A percentile compares a stretch with the other conserved stretches of the same genome.
Conservation (phyloP, 2,329 filamentous ascomycete species). For the Ophiostoma pallidulum region DNA sequence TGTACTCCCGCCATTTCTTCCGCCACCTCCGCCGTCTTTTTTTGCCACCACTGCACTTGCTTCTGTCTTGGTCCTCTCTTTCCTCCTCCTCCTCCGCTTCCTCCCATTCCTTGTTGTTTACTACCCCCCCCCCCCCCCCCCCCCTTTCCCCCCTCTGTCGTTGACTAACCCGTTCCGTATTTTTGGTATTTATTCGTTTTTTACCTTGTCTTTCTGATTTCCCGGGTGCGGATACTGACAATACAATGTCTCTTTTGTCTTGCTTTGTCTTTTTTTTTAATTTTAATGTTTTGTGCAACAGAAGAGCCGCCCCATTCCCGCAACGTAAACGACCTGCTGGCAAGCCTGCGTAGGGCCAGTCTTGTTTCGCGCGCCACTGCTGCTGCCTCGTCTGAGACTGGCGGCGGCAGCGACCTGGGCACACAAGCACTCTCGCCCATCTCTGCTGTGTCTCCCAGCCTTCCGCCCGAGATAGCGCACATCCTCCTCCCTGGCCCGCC, state of each 20-base stretch:
- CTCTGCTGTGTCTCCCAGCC: conserved; percentile 33
- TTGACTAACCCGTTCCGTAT: too few species aligned
- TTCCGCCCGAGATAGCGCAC: conserved; percentile 49
- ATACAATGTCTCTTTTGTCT: not conserved
- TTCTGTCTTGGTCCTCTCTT: not conserved
- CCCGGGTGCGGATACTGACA: too few species aligned
- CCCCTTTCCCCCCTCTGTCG: not conserved
- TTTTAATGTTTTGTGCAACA: conserved; percentile 9
- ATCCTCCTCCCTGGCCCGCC: conserved; percentile 31
- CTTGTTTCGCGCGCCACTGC: conserved; percentile 18
- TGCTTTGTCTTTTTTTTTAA: not conserved
- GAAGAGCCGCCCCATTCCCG: conserved; percentile 20
- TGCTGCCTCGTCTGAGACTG: not conserved
- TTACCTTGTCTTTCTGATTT: too few species aligned
- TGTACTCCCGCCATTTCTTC: not conserved
- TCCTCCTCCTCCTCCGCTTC: not conserved
- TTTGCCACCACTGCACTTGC: not conserved
- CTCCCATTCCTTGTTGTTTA: not conserved
- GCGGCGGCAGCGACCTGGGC: not conserved
- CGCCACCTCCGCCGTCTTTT: conserved; percentile 3
- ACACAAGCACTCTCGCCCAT: not conserved
- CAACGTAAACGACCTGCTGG: conserved; percentile 52
- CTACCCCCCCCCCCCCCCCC: not conserved
- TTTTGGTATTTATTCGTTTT: too few species aligned
- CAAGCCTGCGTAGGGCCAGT: conserved; percentile 42